Evolutionary conservation across 345 rosid species (phyloP), one percentile per base, ranked within the genome.

Genomic region (Linum usitatissimum): DNA sequence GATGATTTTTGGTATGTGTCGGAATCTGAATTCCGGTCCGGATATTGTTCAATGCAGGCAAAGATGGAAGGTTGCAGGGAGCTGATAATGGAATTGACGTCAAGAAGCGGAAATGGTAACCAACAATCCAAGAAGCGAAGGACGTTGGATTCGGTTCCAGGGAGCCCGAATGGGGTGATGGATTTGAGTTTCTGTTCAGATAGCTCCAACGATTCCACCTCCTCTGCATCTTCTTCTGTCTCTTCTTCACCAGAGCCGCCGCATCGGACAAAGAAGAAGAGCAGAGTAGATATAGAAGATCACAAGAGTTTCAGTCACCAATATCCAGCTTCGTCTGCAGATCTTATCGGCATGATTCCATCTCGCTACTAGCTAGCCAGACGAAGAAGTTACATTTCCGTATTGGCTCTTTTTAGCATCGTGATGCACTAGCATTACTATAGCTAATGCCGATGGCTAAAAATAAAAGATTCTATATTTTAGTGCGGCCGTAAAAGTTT

Each of bases 131-230:
- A 36, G 54, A 94, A 86, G 82, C 91, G 99, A 45, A 45, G 51
- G 18, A 90, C 88, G 70, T 65, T n/a, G 4, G 74, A 72, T n/a
- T 78, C 85, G 2, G 57, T 70, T 19, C 82, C 90, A 0, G 66
- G 80, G 59, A 84, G 95, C 68, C 90, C 92, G 3, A 82, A 83
- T 49, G 80, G 88, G 3, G 94, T 83, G 36, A 84, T 88, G 18
- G 87, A 84, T 66, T 68, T 74, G 69, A 83, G 83, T 7, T 79
- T 84, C 45, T 76, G 83, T 77, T 75, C 78, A 45, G 88, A 79
- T 18, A 69, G 79, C 71, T 83, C 88, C 14, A 75, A 75, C 63
- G 82, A 79, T 61, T 77, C 83, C 28, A 23, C 28, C 28, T 0
- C 28, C 5, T 81, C 82, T 86, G 70, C 77, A 0, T 80, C 55